Evolutionary conservation across 139 green algal species (phyloP).

Genomic region (Astrephomene gubernaculifera): DNA sequence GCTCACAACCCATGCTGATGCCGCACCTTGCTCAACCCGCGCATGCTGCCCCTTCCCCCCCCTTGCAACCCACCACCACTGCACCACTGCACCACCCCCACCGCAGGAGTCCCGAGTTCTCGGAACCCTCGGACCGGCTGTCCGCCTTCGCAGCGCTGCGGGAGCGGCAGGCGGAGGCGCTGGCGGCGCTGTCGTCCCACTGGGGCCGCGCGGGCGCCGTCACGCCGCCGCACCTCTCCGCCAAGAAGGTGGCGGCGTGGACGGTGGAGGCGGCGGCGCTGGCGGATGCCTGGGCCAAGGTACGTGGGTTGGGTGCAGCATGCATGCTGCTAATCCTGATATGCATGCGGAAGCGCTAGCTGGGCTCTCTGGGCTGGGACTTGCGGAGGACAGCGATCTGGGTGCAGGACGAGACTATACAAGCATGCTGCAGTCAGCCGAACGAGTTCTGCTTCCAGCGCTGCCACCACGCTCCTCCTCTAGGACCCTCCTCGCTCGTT

Average conservation of each 20-base stretch:
- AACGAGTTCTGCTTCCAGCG: no score
- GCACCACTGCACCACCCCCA: not conserved
- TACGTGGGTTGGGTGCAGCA: no score
- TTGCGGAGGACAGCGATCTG: no score
- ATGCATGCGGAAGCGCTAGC: no score
- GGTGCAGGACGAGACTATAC: no score
- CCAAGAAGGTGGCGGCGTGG: slow-evolving; percentile 47
- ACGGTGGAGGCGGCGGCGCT: slow-evolving; percentile 27
- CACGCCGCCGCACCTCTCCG: slow-evolving; percentile 46
- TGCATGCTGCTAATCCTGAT: no score
- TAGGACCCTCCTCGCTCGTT: not conserved
- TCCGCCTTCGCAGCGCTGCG: slow-evolving; percentile 50
- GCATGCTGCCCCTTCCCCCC: no score
- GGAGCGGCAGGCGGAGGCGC: slow-evolving; percentile 47
- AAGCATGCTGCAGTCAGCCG: no score
- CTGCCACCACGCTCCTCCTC: not conserved
- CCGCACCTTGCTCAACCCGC: no score
- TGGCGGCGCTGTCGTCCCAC: slow-evolving; percentile 19
- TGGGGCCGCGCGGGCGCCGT: slow-evolving; percentile 39
- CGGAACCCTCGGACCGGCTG: slow-evolving; percentile 63
- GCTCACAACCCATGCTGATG: no score
- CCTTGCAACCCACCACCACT: not conserved
- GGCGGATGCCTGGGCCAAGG: slow-evolving; percentile 41
- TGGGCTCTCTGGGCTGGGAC: no score
- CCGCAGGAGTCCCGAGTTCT: slow-evolving; percentile 55